These are phyloP conservation scores for Lunasporangiospora selenospora DNA, from an alignment of 192 early-diverging fungal genomes.

Conservation along the genomic window DNA sequence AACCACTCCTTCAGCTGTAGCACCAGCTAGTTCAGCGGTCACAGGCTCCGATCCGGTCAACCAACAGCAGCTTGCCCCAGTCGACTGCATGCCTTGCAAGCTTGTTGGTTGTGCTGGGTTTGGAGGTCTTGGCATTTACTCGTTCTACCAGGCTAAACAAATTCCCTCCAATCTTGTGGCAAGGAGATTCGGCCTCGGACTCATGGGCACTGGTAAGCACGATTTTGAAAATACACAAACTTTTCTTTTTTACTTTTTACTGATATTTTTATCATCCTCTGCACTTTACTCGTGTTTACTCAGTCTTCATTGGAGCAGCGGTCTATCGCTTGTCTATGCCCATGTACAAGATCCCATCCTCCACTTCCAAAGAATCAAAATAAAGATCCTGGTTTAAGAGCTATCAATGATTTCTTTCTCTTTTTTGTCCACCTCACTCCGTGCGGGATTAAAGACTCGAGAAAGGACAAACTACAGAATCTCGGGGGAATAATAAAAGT, in stretches of 20 bases:
- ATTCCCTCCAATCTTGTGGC: conserved; percentile 29
- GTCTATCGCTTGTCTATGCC: conserved; percentile 38
- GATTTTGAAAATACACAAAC: background rate
- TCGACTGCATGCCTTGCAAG: conserved; percentile 40
- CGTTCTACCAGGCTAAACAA: conserved; percentile 39
- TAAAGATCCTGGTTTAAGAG: background rate
- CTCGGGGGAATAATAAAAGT: no score
- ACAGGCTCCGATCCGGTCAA: no score
- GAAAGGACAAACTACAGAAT: no score
- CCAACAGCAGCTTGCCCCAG: conserved; percentile 11
- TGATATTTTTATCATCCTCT: background rate
- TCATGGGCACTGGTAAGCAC: conserved; percentile 32
- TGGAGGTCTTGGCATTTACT: conserved; percentile 36
- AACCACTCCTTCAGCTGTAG: no score
- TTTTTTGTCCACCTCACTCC: no score
- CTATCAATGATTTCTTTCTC: no score
- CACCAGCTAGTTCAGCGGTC: no score
- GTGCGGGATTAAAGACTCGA: no score
- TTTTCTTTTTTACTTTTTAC: background rate
- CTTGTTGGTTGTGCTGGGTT: conserved; percentile 33
- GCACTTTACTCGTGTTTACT: background rate
- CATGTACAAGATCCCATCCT: background rate
- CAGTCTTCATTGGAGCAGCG: conserved; percentile 36
- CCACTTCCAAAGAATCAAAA: background rate
- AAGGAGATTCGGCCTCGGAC: conserved; percentile 18